phyloP scores from a whole-genome alignment of 2,329 filamentous ascomycete genomes.

The Aspergillus pseudotamarii region DNA sequence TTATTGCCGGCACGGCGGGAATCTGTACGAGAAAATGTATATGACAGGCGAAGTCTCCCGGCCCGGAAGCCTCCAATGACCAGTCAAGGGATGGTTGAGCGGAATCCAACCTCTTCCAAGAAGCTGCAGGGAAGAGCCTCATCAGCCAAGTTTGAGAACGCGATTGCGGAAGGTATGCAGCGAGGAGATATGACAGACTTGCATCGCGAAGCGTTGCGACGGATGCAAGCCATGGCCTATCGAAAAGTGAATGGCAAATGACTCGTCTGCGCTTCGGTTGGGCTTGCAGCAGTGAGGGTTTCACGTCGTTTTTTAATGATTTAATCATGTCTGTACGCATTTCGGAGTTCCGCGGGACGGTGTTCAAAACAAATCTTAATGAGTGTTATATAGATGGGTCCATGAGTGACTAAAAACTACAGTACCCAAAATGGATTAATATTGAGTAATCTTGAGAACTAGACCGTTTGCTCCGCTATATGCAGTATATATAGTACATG shows the following conservation, averaged over 20 bases:
- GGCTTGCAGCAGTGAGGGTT: conserved; percentile 1
- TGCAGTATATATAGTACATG: neutral
- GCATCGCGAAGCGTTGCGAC: conserved; percentile 77
- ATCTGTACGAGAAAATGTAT: conserved; percentile 66
- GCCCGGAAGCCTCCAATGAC: conserved; percentile 29
- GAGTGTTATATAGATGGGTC: conserved; percentile 1
- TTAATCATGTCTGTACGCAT: neutral
- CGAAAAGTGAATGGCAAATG: conserved; percentile 26
- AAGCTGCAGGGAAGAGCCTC: conserved; percentile 61
- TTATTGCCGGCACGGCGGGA: conserved; percentile 69
- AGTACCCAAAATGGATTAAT: neutral
- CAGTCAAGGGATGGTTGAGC: conserved; percentile 25
- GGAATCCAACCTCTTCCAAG: conserved; percentile 52
- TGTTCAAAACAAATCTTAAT: neutral
- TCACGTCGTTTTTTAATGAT: neutral
- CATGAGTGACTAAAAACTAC: neutral
- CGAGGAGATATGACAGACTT: conserved; percentile 72
- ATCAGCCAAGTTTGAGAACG: conserved; percentile 61
- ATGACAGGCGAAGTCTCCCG: conserved; percentile 35
- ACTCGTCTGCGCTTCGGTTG: neutral
- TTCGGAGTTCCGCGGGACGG: neutral
- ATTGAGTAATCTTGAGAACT: neutral
- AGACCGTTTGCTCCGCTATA: neutral
- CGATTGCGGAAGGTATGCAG: conserved; percentile 75
- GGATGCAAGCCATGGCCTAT: conserved; percentile 69